These are phyloP conservation scores for Daldinia eschscholtzii DNA, from an alignment of 2,329 filamentous ascomycete genomes.

Conservation along the genomic window DNA sequence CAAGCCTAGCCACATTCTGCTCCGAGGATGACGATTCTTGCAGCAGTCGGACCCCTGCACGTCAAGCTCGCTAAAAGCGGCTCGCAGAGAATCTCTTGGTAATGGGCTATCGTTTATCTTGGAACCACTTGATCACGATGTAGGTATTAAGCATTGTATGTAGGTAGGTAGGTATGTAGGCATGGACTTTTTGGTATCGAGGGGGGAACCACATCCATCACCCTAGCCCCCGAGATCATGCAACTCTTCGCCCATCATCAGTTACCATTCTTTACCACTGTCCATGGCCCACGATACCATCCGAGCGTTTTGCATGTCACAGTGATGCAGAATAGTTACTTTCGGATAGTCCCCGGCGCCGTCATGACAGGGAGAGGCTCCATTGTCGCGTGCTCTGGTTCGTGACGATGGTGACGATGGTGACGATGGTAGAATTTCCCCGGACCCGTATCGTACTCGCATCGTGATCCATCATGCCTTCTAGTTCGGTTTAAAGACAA, in stretches of 20 bases:
- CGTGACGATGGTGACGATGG: constrained; percentile 35
- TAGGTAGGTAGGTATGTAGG: background rate
- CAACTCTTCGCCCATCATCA: constrained; percentile 33
- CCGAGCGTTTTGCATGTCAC: constrained; percentile 32
- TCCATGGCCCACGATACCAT: constrained; percentile 34
- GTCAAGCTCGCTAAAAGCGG: constrained; percentile 45
- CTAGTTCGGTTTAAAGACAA: constrained; percentile 39
- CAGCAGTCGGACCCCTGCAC: constrained; percentile 37
- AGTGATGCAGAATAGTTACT: constrained; percentile 35
- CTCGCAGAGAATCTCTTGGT: constrained; percentile 42
- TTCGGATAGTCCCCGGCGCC: constrained; percentile 41
- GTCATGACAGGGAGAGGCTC: constrained; percentile 39
- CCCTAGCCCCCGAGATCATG: constrained; percentile 21
- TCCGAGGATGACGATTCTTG: constrained; percentile 38
- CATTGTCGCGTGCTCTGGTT: constrained; percentile 42
- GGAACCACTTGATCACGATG: constrained; percentile 39
- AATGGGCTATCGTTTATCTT: constrained; percentile 29
- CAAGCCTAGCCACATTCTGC: constrained; percentile 37
- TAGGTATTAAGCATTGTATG: constrained; percentile 9
- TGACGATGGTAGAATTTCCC: constrained; percentile 30
- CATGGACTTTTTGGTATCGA: constrained; percentile 3
- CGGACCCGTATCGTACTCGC: constrained; percentile 41
- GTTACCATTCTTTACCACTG: constrained; percentile 23
- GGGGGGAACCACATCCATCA: constrained; percentile 1
- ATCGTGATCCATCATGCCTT: constrained; percentile 36